Percentiles rank a stretch among this genome's conserved stretches.
phyloP scores from a whole-genome alignment of 1,284 basidiomycete species.

The Gymnopus androsaceus region DNA sequence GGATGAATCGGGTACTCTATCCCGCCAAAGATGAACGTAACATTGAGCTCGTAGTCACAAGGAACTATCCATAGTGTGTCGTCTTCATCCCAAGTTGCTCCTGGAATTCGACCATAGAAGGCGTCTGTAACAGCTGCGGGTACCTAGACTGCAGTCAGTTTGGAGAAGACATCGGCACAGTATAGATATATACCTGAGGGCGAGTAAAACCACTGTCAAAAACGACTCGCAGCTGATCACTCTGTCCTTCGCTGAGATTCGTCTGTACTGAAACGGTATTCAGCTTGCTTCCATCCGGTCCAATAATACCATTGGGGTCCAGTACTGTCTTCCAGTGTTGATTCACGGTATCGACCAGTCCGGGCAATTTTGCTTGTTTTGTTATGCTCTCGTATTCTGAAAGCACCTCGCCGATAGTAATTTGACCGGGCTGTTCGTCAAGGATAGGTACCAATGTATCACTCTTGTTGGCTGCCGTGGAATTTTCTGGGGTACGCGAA shows the following conservation, averaged over 20 bases:
- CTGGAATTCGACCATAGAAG: constrained; percentile 16
- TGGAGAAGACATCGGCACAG: not conserved
- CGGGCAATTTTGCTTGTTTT: constrained; percentile 6
- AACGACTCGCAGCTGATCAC: constrained; percentile 12
- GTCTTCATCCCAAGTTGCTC: constrained; percentile 1
- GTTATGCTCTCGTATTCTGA: constrained; percentile 1
- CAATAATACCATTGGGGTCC: constrained; percentile 11
- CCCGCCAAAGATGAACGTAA: constrained; percentile 8
- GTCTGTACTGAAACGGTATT: not conserved
- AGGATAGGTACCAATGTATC: not conserved
- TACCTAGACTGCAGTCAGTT: not conserved
- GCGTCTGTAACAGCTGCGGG: constrained; percentile 4
- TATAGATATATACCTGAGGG: constrained; percentile 9
- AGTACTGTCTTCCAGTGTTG: constrained; percentile 16
- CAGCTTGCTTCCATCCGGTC: constrained; percentile 2
- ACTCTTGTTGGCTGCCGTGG: not conserved
- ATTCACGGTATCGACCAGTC: not conserved
- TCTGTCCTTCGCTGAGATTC: constrained; percentile 4
- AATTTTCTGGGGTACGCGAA: not conserved
- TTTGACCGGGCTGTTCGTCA: constrained; percentile 10
- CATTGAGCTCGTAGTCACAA: constrained; percentile 14
- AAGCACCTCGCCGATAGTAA: constrained; percentile 14
- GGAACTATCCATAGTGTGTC: constrained; percentile 5
- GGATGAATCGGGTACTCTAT: constrained; percentile 13
- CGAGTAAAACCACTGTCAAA: constrained; percentile 12